These are phyloP conservation scores for Meyerozyma smithsonii DNA, from an alignment of 1,139 yeast genomes.

Conservation along the genomic window DNA sequence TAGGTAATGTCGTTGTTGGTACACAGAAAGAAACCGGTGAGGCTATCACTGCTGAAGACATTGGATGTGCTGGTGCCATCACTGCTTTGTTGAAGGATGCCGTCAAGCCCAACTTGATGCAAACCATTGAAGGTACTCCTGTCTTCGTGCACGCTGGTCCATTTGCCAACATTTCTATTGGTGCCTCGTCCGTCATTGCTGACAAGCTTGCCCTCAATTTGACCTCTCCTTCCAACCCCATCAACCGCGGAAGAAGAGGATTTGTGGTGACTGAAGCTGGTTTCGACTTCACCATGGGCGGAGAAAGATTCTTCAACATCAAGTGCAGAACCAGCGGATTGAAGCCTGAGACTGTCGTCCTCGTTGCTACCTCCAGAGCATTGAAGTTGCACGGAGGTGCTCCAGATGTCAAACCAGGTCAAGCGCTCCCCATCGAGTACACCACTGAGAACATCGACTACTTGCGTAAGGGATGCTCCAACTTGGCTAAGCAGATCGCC, in stretches of 20 bases:
- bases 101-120: slow-evolving; percentile 96
- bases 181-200: slow-evolving; percentile 92
- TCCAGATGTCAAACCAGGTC: slow-evolving; percentile 95
- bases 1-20: slow-evolving; percentile 90
- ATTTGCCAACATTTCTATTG: slow-evolving; percentile 95
- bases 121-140: slow-evolving; percentile 96
- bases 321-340: slow-evolving; percentile 93
- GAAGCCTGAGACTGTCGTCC: slow-evolving; percentile 86
- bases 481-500: slow-evolving; percentile 84
- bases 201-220: slow-evolving; percentile 93
- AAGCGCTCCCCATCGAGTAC: slow-evolving; percentile 83
- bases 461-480: slow-evolving; percentile 79
- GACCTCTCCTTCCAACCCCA: slow-evolving; percentile 42
- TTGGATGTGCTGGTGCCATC: slow-evolving; percentile 96
- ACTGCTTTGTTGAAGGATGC: slow-evolving; percentile 96
- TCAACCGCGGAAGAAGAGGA: slow-evolving; percentile 54
- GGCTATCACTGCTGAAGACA: slow-evolving; percentile 92
- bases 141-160: slow-evolving; percentile 99
- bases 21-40: slow-evolving; percentile 67
- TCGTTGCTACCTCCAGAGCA: slow-evolving; percentile 97
- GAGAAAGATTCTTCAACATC: slow-evolving; percentile 94
- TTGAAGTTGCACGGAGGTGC: slow-evolving; percentile 98
- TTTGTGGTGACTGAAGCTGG: slow-evolving; percentile 97
- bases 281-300: slow-evolving; percentile 99
- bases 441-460: slow-evolving; percentile 81